Conservation (phyloP, 78 protist genomes). For the Salpingoeca rosetta region DNA sequence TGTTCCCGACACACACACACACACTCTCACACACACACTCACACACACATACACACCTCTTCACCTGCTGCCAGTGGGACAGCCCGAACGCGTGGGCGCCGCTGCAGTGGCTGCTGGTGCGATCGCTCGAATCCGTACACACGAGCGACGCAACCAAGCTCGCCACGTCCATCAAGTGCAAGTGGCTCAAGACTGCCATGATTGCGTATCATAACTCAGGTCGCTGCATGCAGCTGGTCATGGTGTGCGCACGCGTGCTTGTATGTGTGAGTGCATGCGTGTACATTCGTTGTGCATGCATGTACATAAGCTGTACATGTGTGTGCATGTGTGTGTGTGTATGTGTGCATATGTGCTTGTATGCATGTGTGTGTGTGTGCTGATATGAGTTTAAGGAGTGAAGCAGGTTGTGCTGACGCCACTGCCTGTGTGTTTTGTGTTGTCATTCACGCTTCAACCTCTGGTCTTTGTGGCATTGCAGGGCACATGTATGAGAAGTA, state of each 20-base stretch:
- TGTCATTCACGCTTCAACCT: not conserved
- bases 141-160: not conserved
- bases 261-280: too few species aligned
- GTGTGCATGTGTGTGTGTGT: too few species aligned
- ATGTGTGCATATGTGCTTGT: too few species aligned
- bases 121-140: not conserved
- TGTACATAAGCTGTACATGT: too few species aligned
- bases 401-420: not conserved
- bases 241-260: too few species aligned
- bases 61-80: slow-evolving; percentile 57
- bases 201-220: slow-evolving; percentile 38
- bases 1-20: too few species aligned
- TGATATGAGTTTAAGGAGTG: not conserved
- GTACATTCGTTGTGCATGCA: too few species aligned
- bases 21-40: too few species aligned
- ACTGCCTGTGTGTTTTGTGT: not conserved
- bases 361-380: too few species aligned
- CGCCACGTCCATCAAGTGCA: not conserved
- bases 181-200: slow-evolving; percentile 32
- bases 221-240: too few species aligned
- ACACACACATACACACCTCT: not conserved
- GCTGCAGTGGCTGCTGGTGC: slow-evolving; percentile 38
- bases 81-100: slow-evolving; percentile 55
- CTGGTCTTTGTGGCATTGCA: not conserved
- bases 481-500: slow-evolving; percentile 10